Conservation (phyloP, 257 asterid species). For the Forsythia suspensa region DNA sequence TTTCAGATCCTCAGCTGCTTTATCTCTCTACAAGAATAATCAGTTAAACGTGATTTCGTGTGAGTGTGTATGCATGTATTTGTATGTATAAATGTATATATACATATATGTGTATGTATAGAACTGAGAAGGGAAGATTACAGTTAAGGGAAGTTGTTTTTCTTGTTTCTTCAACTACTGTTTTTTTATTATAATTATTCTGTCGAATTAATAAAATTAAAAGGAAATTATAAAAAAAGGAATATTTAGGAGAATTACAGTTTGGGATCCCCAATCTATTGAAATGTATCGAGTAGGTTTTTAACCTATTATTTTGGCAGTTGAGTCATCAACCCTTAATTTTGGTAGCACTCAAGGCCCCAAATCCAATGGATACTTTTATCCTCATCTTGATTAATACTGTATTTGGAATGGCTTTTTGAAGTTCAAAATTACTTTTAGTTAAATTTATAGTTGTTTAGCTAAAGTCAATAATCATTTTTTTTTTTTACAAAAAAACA, state of each 20-base stretch:
- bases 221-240: background rate
- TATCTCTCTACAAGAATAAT: background rate
- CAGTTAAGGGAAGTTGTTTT: background rate
- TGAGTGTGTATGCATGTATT: conserved; percentile 21
- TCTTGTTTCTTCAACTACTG: background rate
- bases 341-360: too few relatives aligned
- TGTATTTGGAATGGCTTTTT: too few relatives aligned
- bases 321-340: background rate
- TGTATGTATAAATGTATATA: conserved; percentile 8
- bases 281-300: background rate
- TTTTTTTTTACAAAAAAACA: too few relatives aligned
- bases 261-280: background rate
- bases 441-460: too few relatives aligned
- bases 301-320: background rate
- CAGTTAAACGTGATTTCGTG: conserved; percentile 39
- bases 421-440: too few relatives aligned
- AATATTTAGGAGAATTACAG: too few relatives aligned
- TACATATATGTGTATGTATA: conserved; percentile 1
- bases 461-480: too few relatives aligned
- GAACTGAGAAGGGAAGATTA: background rate
- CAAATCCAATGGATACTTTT: too few relatives aligned
- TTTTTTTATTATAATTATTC: background rate
- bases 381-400: too few relatives aligned
- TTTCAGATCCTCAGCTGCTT: conserved; percentile 31
- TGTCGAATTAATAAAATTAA: background rate